phyloP scores from a whole-genome alignment of 306 rosid species.

The Dryas octopetala region DNA sequence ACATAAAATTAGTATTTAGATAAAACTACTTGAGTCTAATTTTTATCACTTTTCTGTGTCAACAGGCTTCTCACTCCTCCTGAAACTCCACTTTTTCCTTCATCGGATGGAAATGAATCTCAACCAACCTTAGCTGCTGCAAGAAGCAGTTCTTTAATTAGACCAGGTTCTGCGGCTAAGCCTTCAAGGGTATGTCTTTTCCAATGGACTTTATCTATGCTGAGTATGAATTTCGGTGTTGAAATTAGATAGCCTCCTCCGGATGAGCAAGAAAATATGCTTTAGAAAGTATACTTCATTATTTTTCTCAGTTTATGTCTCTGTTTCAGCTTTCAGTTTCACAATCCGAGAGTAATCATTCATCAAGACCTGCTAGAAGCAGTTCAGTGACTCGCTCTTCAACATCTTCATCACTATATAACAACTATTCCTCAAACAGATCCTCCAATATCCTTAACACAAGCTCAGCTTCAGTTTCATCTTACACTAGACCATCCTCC shows the following conservation, averaged over 20 bases:
- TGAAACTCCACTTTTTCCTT: slow-evolving; percentile 77
- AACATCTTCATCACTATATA: slow-evolving; percentile 62
- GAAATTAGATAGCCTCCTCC: neutral
- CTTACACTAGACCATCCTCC: slow-evolving; percentile 85
- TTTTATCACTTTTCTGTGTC: slow-evolving; percentile 11
- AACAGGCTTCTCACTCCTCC: slow-evolving; percentile 99
- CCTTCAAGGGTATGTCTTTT: slow-evolving; percentile 70
- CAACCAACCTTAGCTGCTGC: slow-evolving; percentile 49
- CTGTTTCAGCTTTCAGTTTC: slow-evolving; percentile 84
- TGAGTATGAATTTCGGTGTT: slow-evolving; percentile 5
- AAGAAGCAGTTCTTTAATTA: slow-evolving; percentile 49
- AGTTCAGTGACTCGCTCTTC: slow-evolving; percentile 88
- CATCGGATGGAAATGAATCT: slow-evolving; percentile 62
- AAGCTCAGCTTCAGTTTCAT: slow-evolving; percentile 96
- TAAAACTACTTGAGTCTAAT: neutral
- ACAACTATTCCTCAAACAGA: slow-evolving; percentile 70
- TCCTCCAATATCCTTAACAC: slow-evolving; percentile 78
- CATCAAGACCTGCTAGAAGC: slow-evolving; percentile 87
- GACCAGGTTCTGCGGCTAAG: slow-evolving; percentile 70
- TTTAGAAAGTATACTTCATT: neutral
- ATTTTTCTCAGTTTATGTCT: slow-evolving; percentile 18
- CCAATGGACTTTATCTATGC: slow-evolving; percentile 19
- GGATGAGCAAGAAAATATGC: neutral
- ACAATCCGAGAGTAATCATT: slow-evolving; percentile 68
- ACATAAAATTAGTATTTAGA: neutral